Evolutionary conservation across 345 rosid species (phyloP), one percentile per base, ranked within the genome.

Genomic region (Angophora floribunda): DNA sequence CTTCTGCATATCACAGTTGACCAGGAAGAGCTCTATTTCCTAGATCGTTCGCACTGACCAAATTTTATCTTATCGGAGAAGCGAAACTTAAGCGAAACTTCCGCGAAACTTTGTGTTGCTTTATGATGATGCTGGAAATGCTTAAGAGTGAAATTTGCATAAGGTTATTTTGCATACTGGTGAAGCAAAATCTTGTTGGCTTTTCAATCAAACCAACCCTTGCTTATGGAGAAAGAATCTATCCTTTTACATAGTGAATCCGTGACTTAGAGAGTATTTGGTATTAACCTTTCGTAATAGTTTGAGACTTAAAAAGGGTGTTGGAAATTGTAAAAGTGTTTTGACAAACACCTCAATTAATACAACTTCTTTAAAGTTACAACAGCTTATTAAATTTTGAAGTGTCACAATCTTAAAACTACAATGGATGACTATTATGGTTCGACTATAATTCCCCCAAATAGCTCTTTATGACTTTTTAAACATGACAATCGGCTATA

Each of bases 211-310:
- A n/a, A n/a, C 36, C 36, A 63, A 6, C 41, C 75, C 8, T 13
- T 15, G 32, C 67, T 26, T 61, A 26, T 28, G 67, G 67, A 63
- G 75, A 63, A 63, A n/a, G 41, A 16, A 14, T 7, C 41, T 63
- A 63, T 63, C 19, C n/a, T 63, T 63, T n/a, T 63, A n/a, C 7
- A 15, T n/a, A 8, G 5, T 3, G 7, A 9, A 28, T 63, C n/a
- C 36, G 9, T 14, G 13, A 75, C 14, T 36, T 41, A 19, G 26
- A 21, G 49, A 41, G 7, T 9, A 4, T 41, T 10, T 19, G 14
- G 26, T 19, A 9, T 13, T 19, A 3, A 0, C 5, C 41, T 21
- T 4, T 2, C 14, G 2, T 19, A 6, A 11, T 19, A 21, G 13
- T 41, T 75, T 75, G 47, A 36, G 4, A 5, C 3, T 3, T 75